Evolutionary conservation across 495 filamentous ascomycete species (phyloP).

Genomic region (Podospora pseudoanserina): DNA sequence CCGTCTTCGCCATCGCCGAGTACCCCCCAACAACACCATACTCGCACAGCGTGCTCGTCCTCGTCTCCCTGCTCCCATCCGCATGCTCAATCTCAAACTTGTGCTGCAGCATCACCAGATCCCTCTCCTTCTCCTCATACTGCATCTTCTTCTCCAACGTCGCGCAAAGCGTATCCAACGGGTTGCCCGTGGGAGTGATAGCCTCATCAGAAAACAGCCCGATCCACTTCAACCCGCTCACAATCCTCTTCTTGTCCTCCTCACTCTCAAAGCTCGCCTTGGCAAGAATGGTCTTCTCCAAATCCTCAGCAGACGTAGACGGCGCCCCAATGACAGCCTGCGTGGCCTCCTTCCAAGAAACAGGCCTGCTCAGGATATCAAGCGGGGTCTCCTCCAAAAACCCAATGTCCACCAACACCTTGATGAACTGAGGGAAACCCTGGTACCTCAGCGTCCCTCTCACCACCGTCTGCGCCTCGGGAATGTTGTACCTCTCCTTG

Average conservation of each 20-base stretch:
- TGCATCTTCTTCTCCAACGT: constrained; percentile 90
- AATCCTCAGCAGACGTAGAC: constrained; percentile 59
- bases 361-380: constrained; percentile 56
- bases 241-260: constrained; percentile 71
- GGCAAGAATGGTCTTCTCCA: constrained; percentile 66
- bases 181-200: constrained; percentile 72
- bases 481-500: constrained; percentile 85
- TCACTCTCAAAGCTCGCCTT: constrained; percentile 67
- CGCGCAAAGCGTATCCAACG: constrained; percentile 85
- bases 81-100: constrained; percentile 84
- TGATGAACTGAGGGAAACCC: constrained; percentile 86
- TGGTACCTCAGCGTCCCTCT: constrained; percentile 74
- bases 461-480: constrained; percentile 72
- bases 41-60: constrained; percentile 77
- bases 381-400: constrained; percentile 70
- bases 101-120: constrained; percentile 81
- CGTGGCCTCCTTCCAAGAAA: constrained; percentile 78
- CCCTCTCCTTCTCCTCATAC: constrained; percentile 78
- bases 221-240: constrained; percentile 78
- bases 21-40: constrained; percentile 82
- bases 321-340: constrained; percentile 65
- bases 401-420: constrained; percentile 79
- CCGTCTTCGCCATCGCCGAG: constrained; percentile 78
- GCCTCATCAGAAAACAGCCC: constrained; percentile 77
- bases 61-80: constrained; percentile 66